Evolutionary conservation across 2,329 filamentous ascomycete species (phyloP).

Genomic region (Pyricularia sp.): DNA sequence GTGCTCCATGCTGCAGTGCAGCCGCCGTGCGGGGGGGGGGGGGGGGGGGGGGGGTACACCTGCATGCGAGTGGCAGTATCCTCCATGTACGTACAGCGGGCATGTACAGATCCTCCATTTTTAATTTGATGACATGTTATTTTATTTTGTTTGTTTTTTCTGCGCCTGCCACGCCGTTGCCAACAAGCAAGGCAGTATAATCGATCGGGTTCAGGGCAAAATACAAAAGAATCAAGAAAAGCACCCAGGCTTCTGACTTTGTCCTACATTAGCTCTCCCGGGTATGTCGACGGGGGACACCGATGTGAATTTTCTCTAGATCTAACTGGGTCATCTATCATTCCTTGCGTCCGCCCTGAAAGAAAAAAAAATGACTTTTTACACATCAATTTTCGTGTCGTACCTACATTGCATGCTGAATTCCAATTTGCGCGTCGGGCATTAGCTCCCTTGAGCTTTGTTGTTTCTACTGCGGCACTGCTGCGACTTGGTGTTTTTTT

Average conservation of each 20-base stretch:
- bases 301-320: not conserved
- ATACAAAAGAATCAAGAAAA: too few relatives aligned
- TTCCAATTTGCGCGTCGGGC: not conserved
- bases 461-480: not conserved
- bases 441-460: not conserved
- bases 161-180: not conserved
- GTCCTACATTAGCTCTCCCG: not conserved
- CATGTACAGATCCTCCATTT: not conserved
- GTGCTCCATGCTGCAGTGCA: not conserved
- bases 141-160: not conserved
- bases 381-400: not conserved
- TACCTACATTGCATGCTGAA: not conserved
- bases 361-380: not conserved
- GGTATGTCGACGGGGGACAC: not conserved
- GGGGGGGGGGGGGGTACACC: not conserved
- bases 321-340: not conserved
- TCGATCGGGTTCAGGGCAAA: not conserved
- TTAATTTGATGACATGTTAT: not conserved
- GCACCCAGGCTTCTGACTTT: not conserved
- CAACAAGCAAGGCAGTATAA: not conserved
- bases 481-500: not conserved
- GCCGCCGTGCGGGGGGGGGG: not conserved
- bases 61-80: constrained; percentile 1
- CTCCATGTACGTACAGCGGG: not conserved
- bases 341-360: not conserved